A percentile compares a stretch with the other conserved stretches of the same genome.
phyloP scores from a whole-genome alignment of 352 stramenopile species.

The Aphanomyces invadans region DNA sequence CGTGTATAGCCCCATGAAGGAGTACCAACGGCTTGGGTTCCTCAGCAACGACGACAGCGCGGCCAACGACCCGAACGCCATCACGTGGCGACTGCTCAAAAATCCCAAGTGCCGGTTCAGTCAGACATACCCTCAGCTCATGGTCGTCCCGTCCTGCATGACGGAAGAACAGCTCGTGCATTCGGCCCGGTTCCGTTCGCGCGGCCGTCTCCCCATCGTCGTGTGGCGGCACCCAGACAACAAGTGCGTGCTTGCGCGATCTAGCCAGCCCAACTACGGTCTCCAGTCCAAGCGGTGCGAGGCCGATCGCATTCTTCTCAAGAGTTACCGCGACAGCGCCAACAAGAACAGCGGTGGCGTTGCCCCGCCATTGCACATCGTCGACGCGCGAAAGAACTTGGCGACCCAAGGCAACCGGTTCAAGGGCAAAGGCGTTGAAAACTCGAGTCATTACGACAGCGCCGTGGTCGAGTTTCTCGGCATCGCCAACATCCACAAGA shows the following conservation, averaged over 20 bases:
- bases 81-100: conserved; percentile 81
- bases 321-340: conserved; percentile 75
- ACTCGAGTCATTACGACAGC: conserved; percentile 94
- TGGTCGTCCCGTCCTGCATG: conserved; percentile 91
- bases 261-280: conserved; percentile 94
- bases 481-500: conserved; percentile 99
- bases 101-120: conserved; percentile 90
- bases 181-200: conserved; percentile 87
- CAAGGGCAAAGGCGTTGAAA: conserved; percentile 90
- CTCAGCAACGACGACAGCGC: conserved; percentile 27
- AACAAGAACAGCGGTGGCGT: conserved; percentile 67
- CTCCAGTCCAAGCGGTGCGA: conserved; percentile 90
- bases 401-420: conserved; percentile 74
- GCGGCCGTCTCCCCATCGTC: conserved; percentile 87
- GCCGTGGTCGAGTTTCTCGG: conserved; percentile 95
- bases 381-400: conserved; percentile 75
- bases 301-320: conserved; percentile 87
- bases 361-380: conserved; percentile 71
- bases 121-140: conserved; percentile 90
- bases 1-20: conserved; percentile 67
- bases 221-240: conserved; percentile 89
- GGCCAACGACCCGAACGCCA: conserved; percentile 27
- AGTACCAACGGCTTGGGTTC: conserved; percentile 81
- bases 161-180: conserved; percentile 87
- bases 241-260: conserved; percentile 91